Conservation (phyloP, 1,284 basidiomycete genomes). For the Papiliotrema terrestris region DNA sequence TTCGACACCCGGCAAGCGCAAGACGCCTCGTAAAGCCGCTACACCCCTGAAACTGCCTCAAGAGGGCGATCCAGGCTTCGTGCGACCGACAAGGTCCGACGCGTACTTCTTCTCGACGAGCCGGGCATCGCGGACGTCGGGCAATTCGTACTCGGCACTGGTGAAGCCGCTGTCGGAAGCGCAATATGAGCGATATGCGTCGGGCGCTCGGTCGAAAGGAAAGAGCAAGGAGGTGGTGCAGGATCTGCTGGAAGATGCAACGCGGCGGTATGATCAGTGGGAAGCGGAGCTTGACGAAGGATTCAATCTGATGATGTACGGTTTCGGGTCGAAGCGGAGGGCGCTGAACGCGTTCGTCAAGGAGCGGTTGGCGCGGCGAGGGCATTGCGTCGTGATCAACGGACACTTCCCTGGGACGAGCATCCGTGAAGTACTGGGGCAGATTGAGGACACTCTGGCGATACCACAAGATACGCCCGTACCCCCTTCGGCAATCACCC, state of each 20-base stretch:
- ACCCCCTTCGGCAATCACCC: slow-evolving; percentile 27
- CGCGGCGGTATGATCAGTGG: slow-evolving; percentile 60
- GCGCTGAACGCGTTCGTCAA: slow-evolving; percentile 70
- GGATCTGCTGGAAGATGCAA: slow-evolving; percentile 37
- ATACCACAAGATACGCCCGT: slow-evolving; percentile 48
- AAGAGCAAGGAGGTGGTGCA: slow-evolving; percentile 35
- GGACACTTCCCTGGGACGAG: slow-evolving; percentile 68
- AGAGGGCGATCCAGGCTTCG: slow-evolving; percentile 36
- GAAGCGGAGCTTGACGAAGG: slow-evolving; percentile 68
- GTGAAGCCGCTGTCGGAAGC: slow-evolving; percentile 57
- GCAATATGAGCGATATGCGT: slow-evolving; percentile 33
- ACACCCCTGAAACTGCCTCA: slow-evolving; percentile 11
- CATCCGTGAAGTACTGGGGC: slow-evolving; percentile 65
- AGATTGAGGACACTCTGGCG: slow-evolving; percentile 55
- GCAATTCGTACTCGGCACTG: slow-evolving; percentile 68
- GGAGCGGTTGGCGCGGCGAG: slow-evolving; percentile 55
- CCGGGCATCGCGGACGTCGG: slow-evolving; percentile 65
- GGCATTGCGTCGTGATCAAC: slow-evolving; percentile 74
- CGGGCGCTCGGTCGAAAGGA: slow-evolving; percentile 16
- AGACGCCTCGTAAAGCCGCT: slow-evolving; percentile 16
- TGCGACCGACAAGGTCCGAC: slow-evolving; percentile 59
- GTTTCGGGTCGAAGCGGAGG: slow-evolving; percentile 76
- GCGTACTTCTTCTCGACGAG: slow-evolving; percentile 67
- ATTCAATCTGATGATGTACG: slow-evolving; percentile 82
- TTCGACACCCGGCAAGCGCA: slow-evolving; percentile 19